Conservation (phyloP, 129 eudicot species). For the Scalesia atractyloides region DNA sequence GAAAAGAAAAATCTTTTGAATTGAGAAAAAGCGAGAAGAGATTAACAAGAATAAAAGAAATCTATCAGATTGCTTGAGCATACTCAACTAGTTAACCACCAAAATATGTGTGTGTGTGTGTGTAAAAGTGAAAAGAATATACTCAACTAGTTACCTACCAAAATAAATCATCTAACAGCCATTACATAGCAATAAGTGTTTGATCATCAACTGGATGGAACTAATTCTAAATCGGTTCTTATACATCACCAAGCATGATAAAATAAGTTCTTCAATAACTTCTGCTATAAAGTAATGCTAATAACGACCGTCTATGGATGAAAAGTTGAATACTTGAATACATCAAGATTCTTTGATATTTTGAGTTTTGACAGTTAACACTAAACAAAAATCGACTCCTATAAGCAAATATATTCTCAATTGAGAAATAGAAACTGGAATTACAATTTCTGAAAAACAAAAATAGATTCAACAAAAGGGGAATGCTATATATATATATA, state of each 20-base stretch:
- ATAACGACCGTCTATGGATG: neutral
- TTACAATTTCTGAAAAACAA: neutral
- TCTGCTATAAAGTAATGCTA: constrained; percentile 2
- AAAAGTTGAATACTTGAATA: neutral
- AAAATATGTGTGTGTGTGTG: neutral
- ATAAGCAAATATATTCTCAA: constrained; percentile 7
- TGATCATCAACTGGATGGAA: neutral
- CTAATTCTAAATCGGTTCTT: neutral
- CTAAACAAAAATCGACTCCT: neutral
- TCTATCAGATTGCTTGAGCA: neutral
- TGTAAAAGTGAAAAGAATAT: neutral
- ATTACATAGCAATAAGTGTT: neutral
- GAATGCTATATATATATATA: constrained; percentile 12
- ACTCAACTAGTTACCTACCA: neutral
- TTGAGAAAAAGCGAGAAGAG: neutral
- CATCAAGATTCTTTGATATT: neutral
- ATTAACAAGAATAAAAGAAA: neutral
- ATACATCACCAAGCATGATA: neutral
- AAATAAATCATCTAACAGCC: neutral
- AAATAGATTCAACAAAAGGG: neutral
- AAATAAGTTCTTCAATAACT: neutral
- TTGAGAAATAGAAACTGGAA: neutral
- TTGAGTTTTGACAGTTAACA: neutral
- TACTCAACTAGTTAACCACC: neutral
- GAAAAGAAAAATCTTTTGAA: neutral